Conservation (phyloP, 345 rosid species). For the Bruguiera sexangula region DNA sequence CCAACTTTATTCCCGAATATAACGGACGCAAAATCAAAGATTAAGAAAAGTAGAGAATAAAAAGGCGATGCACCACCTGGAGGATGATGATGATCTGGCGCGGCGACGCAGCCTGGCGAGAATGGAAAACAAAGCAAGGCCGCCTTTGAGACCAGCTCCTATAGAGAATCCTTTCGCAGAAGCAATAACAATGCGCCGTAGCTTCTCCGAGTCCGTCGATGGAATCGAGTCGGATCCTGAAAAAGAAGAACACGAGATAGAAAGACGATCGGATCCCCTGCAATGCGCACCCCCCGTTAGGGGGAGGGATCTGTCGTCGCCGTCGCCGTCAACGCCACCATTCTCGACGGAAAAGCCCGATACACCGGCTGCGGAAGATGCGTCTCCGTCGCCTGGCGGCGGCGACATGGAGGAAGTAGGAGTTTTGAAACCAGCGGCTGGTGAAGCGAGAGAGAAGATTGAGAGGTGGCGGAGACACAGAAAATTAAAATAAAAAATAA, state of each 20-base stretch:
- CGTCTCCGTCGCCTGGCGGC: conserved; percentile 22
- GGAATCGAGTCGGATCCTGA: conserved; percentile 27
- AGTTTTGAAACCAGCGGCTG: neutral
- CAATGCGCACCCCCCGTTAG: conserved; percentile 34
- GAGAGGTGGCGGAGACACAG: neutral
- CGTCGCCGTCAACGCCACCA: conserved; percentile 25
- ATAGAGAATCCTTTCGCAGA: conserved; percentile 78
- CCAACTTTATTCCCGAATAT: conserved; percentile 5
- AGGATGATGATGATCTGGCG: conserved; percentile 36
- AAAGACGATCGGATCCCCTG: conserved; percentile 29
- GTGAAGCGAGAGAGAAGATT: neutral
- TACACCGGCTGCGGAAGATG: conserved; percentile 20
- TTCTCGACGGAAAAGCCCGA: conserved; percentile 23
- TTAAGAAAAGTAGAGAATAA: neutral
- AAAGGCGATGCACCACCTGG: conserved; percentile 36
- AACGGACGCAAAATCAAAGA: neutral
- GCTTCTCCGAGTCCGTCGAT: conserved; percentile 56
- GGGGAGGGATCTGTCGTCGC: conserved; percentile 11
- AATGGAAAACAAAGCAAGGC: conserved; percentile 76
- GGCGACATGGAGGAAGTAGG: conserved; percentile 13
- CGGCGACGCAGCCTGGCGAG: conserved; percentile 72
- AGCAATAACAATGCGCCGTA: conserved; percentile 61
- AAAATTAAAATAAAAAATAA: neutral
- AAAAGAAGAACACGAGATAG: conserved; percentile 25
- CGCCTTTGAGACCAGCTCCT: conserved; percentile 95